Evolutionary conservation across 257 asterid species (phyloP).

Genomic region (Linderniella brevidens): DNA sequence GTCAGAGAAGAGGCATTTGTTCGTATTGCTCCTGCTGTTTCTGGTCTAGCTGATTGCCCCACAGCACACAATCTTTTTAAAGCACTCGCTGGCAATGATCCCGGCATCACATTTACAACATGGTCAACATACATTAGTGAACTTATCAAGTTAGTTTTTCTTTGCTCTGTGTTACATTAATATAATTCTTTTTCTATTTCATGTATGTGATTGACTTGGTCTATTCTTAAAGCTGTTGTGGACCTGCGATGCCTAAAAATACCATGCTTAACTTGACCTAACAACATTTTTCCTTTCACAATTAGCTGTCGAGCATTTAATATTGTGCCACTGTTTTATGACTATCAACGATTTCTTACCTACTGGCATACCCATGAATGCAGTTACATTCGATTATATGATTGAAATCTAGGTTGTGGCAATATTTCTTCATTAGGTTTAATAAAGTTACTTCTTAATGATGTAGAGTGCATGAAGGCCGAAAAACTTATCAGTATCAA

Average conservation of each 20-base stretch:
- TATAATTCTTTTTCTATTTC: too few relatives aligned
- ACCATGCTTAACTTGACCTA: too few relatives aligned
- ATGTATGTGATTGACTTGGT: too few relatives aligned
- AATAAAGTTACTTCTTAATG: constrained; percentile 7
- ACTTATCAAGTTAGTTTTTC: constrained; percentile 68
- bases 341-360: too few relatives aligned
- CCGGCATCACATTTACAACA: constrained; percentile 51
- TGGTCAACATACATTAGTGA: constrained; percentile 76
- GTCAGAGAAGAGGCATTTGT: constrained; percentile 92
- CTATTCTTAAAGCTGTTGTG: too few relatives aligned
- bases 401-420: neutral
- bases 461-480: constrained; percentile 80
- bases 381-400: too few relatives aligned
- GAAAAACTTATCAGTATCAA: constrained; percentile 42
- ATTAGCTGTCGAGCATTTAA: too few relatives aligned
- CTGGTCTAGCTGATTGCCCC: constrained; percentile 90
- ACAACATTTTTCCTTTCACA: too few relatives aligned
- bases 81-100: constrained; percentile 70
- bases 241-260: too few relatives aligned
- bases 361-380: too few relatives aligned
- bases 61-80: constrained; percentile 81
- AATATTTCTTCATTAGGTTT: neutral
- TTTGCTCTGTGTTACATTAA: neutral
- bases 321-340: too few relatives aligned
- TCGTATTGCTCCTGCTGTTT: constrained; percentile 89